Conservation (phyloP, 306 rosid genomes). For the Sphenostylis stenocarpa region DNA sequence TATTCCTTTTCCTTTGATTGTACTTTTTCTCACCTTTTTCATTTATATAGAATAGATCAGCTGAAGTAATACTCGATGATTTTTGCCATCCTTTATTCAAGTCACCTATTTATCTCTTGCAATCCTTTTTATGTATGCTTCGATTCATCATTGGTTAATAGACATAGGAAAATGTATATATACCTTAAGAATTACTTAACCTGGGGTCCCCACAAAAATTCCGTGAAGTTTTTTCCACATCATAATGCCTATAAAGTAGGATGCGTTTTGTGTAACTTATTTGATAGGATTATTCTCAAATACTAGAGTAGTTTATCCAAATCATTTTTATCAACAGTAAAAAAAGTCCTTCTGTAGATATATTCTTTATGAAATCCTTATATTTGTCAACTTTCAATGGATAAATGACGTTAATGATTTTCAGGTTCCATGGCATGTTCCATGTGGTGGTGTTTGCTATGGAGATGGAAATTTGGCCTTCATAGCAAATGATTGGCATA, state of each 20-base stretch:
- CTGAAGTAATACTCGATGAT: too few relatives aligned
- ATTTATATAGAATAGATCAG: too few relatives aligned
- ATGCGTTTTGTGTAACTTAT: conserved; percentile 4
- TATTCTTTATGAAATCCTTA: neutral
- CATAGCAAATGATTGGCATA: conserved; percentile 98
- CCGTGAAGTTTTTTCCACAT: neutral
- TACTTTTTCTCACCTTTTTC: too few relatives aligned
- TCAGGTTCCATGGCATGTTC: conserved; percentile 97
- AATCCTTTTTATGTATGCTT: conserved; percentile 2
- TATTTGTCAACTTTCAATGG: neutral
- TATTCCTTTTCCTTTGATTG: too few relatives aligned
- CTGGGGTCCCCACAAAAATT: neutral
- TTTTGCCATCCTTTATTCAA: too few relatives aligned
- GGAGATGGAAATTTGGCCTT: conserved; percentile 98
- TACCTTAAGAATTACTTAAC: neutral
- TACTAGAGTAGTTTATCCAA: conserved; percentile 7
- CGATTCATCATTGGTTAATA: neutral
- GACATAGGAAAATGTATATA: neutral
- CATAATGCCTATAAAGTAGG: neutral
- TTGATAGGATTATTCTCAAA: conserved; percentile 20
- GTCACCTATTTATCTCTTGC: neutral
- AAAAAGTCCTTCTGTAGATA: neutral
- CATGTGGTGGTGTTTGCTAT: conserved; percentile 93
- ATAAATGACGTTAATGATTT: conserved; percentile 30
- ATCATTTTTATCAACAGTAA: conserved; percentile 1